Conservation (phyloP, 768 basidiomycete genomes). For the Termitomyces sp. region DNA sequence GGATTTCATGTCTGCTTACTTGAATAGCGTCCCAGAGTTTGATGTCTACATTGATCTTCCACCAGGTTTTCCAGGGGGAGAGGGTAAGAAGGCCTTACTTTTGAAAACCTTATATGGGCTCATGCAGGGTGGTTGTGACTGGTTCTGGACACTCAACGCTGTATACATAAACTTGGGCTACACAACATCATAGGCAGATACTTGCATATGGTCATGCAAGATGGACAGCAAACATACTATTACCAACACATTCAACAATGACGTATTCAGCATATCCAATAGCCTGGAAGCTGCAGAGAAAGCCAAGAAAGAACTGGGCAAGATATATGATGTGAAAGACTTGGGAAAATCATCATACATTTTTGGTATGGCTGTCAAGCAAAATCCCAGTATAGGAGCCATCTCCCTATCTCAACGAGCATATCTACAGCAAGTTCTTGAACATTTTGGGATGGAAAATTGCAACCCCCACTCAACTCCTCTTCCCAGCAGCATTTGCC, state of each 20-base stretch:
- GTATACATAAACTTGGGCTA: not conserved
- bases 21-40: not conserved
- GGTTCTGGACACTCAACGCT: not conserved
- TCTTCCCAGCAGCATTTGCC: not conserved
- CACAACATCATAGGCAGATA: not conserved
- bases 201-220: not conserved
- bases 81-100: not conserved
- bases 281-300: not conserved
- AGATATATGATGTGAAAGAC: not conserved
- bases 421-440: not conserved
- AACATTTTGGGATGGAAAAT: not conserved
- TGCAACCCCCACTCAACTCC: not conserved
- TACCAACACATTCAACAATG: not conserved
- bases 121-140: not conserved
- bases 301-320: not conserved
- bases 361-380: not conserved
- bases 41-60: not conserved
- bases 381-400: not conserved
- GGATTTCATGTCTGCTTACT: not conserved
- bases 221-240: not conserved
- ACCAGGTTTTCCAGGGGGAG: not conserved
- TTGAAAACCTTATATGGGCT: not conserved
- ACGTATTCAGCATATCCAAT: not conserved
- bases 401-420: not conserved
- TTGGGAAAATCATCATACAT: not conserved